Evolutionary conservation across 176 grass and related monocot species (phyloP).

Genomic region (Phoenix dactylifera): DNA sequence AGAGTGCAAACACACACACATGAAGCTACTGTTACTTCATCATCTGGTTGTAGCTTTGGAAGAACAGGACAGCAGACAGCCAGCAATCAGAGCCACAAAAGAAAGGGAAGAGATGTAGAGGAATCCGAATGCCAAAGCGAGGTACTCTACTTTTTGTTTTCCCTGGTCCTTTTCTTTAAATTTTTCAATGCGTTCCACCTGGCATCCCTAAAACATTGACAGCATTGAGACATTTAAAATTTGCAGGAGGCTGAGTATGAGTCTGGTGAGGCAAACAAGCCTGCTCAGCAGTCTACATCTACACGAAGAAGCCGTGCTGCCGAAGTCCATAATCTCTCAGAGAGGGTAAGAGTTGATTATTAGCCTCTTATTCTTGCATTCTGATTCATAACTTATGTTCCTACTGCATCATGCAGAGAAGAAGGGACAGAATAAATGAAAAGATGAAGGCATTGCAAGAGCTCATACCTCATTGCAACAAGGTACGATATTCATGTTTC

Average conservation of each 20-base stretch:
- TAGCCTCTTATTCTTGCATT: not conserved
- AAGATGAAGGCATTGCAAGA: conserved; percentile 86
- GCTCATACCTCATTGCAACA: conserved; percentile 84
- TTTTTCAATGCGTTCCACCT: too few relatives aligned
- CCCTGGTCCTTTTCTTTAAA: not conserved
- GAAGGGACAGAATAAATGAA: conserved; percentile 93
- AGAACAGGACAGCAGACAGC: conserved; percentile 23
- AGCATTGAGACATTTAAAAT: conserved; percentile 6
- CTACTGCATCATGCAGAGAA: conserved; percentile 33
- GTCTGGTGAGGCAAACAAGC: conserved; percentile 22
- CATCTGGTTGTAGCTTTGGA: conserved; percentile 46
- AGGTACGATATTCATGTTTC: conserved; percentile 25
- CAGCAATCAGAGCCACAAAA: conserved; percentile 20
- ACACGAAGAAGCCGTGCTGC: conserved; percentile 73
- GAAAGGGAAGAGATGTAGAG: conserved; percentile 26
- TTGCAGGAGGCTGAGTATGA: conserved; percentile 48
- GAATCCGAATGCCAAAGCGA: conserved; percentile 39
- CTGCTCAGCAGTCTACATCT: conserved; percentile 19
- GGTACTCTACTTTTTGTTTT: conserved; percentile 27
- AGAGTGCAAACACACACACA: not conserved
- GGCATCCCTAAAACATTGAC: too few relatives aligned
- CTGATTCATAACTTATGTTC: not conserved
- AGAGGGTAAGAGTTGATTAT: conserved; percentile 42
- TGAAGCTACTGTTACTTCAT: conserved; percentile 40
- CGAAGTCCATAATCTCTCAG: conserved; percentile 83